These are phyloP conservation scores for Stipa capillata DNA, from an alignment of 176 grass and related monocot genomes.

Conservation along the genomic window DNA sequence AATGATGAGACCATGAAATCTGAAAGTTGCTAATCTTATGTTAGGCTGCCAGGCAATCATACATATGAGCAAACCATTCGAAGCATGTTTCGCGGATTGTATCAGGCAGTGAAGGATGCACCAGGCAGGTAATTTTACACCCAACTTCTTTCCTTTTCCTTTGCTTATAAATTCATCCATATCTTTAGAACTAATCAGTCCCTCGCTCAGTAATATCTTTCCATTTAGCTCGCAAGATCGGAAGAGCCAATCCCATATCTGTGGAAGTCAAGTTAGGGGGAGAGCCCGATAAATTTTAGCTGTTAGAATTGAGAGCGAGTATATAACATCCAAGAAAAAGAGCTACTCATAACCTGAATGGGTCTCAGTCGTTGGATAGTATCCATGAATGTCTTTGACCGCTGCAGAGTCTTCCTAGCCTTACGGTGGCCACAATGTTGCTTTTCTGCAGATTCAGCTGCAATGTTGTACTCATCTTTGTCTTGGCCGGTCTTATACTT, in stretches of 20 bases:
- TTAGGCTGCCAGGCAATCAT: neutral
- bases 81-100: constrained; percentile 62
- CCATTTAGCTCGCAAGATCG: constrained; percentile 87
- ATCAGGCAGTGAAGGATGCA: constrained; percentile 80
- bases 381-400: constrained; percentile 52
- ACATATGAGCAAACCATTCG: constrained; percentile 67
- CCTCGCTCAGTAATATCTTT: constrained; percentile 63
- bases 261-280: neutral
- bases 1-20: neutral
- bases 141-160: constrained; percentile 74
- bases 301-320: neutral
- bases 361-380: constrained; percentile 61
- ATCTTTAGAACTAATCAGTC: constrained; percentile 55
- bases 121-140: constrained; percentile 61
- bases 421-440: constrained; percentile 29
- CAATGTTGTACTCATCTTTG: neutral
- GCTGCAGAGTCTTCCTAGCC: constrained; percentile 23
- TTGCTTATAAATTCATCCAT: constrained; percentile 55
- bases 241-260: constrained; percentile 99
- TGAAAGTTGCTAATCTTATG: neutral
- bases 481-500: constrained; percentile 17
- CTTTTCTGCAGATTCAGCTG: constrained; percentile 1
- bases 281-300: neutral
- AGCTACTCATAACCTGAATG: constrained; percentile 44
- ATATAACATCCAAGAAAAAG: neutral